phyloP scores from a whole-genome alignment of 2,329 filamentous ascomycete species.

The Colletotrichum brevisporum region DNA sequence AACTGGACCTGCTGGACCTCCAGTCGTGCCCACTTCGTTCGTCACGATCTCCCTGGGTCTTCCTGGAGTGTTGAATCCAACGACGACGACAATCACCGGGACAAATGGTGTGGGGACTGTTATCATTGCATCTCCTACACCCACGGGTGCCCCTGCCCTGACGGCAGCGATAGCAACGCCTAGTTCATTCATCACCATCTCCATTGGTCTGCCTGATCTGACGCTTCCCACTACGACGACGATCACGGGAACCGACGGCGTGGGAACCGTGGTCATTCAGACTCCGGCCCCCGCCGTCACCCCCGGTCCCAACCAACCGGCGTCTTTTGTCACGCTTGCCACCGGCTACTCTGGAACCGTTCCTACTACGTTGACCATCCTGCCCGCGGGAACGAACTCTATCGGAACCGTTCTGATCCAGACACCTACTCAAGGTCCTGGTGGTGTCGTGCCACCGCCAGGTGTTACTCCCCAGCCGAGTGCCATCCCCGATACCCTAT shows the following conservation, averaged over 20 bases:
- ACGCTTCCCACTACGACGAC: constrained; percentile 4
- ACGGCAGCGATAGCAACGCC: background rate
- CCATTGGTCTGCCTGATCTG: background rate
- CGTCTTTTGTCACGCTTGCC: constrained; percentile 13
- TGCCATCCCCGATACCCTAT: background rate
- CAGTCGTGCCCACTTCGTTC: background rate
- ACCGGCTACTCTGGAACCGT: constrained; percentile 10
- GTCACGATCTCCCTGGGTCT: background rate
- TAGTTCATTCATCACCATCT: background rate
- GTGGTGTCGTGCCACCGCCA: background rate
- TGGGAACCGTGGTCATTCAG: constrained; percentile 28
- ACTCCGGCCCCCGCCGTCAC: constrained; percentile 8
- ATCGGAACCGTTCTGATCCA: constrained; percentile 22
- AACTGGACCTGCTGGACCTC: background rate
- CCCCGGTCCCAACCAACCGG: constrained; percentile 3
- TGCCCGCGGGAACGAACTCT: constrained; percentile 6
- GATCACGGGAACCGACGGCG: background rate
- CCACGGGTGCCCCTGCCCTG: background rate
- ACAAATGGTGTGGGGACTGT: background rate
- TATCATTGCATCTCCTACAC: background rate
- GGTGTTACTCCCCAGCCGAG: background rate
- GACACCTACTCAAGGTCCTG: constrained; percentile 5
- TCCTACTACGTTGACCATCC: constrained; percentile 7
- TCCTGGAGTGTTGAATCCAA: background rate
- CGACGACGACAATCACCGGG: background rate